Base-by-base conservation (phyloP, 352 stramenopile genomes). In the Globisporangium heterothallicum region DNA sequence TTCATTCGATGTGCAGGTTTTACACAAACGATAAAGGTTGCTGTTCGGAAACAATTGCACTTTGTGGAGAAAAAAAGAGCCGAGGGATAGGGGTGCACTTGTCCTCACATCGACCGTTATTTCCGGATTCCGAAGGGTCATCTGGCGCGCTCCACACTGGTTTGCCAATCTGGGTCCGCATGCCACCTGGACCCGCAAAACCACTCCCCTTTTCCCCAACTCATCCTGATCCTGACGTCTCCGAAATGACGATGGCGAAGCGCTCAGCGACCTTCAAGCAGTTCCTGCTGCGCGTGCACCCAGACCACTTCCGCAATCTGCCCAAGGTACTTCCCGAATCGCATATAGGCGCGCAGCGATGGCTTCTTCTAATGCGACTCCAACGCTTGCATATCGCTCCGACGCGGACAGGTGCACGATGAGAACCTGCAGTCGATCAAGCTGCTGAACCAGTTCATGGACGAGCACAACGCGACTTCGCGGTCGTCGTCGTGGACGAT, bases 361-460 rank as follows among this genome's bases (percentile, higher is more conserved):
- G n/a, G n/a, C n/a, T n/a, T n/a, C n/a, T n/a, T n/a, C n/a, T n/a
- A n/a, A n/a, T n/a, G n/a, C n/a, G n/a, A n/a, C n/a, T n/a, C n/a
- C n/a, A n/a, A 32, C 18, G 18, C 18, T n/a, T 13, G 1, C 16
- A 9, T 52, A 12, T 53, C 3, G 24, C 6, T 43, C 4, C n/a
- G 26, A 3, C 22, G 18, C 19, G n/a, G n/a, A 7, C 29, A 79
- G 67, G 72, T 84, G 5, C 76, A 87, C 30, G 74, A 85, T 56
- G 76, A 87, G 56, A 87, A 87, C 58, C 51, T 87, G 43, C 62
- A 74, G 22, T 87, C 76, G 5, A 74, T 87, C 16, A 72, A 87
- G 63, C 63, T 85, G 38, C 63, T 87, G 40, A 87, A 87, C 59
- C 73, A 85, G 56, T 87, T 78, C 47, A 84, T 85, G 48, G 76